Percentiles rank a stretch among this genome's conserved stretches.
Evolutionary conservation across 2,329 filamentous ascomycete species (phyloP).

Genomic region (Gyromitra esculenta): DNA sequence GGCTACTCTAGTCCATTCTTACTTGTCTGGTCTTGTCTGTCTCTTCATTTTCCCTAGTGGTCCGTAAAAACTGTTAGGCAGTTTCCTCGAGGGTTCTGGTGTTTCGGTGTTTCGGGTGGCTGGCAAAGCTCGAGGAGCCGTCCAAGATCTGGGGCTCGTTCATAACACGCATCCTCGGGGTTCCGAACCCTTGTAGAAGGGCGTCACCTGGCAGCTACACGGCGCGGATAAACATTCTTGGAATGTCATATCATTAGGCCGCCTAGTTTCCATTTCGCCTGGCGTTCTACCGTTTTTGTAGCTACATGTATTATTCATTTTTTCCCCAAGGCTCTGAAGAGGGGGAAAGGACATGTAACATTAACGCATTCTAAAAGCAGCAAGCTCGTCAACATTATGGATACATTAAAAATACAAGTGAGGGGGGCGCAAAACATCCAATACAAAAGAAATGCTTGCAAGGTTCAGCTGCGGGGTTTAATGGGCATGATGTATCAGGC

Average conservation of each 20-base stretch:
- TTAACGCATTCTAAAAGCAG: constrained; percentile 23
- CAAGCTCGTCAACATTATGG: background rate
- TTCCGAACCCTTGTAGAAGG: background rate
- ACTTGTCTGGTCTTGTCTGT: background rate
- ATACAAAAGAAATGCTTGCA: constrained; percentile 11
- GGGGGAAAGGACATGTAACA: constrained; percentile 29
- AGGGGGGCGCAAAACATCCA: constrained; percentile 24
- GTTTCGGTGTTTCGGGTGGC: background rate
- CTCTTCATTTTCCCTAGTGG: background rate
- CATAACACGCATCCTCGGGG: background rate
- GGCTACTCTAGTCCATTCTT: constrained; percentile 13
- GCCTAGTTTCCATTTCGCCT: constrained; percentile 30
- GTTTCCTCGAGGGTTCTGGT: background rate
- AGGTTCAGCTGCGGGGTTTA: constrained; percentile 42
- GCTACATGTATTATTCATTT: background rate
- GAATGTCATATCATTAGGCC: constrained; percentile 10
- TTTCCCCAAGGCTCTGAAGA: background rate
- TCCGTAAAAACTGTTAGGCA: background rate
- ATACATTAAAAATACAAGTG: constrained; percentile 20
- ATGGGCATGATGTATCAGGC: constrained; percentile 11
- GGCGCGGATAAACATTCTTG: background rate
- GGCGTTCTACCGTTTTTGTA: constrained; percentile 3
- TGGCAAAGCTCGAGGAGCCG: constrained; percentile 16
- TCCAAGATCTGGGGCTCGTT: constrained; percentile 1
- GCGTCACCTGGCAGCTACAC: constrained; percentile 31